Evolutionary conservation across 129 eudicot species (phyloP).

Genomic region (Flaveria sonorensis): DNA sequence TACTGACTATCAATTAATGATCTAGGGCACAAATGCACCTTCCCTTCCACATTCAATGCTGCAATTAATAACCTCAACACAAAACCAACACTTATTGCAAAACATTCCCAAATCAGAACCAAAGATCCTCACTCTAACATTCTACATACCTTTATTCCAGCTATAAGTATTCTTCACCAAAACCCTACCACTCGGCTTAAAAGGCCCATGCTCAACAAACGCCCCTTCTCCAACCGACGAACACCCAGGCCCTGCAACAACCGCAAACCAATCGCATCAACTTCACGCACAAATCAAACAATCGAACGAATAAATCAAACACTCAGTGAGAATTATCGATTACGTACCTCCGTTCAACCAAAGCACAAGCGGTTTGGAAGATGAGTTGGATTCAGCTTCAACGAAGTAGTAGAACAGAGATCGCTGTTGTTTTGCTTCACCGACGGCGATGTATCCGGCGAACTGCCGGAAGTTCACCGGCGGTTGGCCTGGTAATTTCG

Average conservation of each 20-base stretch:
- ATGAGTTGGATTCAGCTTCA: constrained; percentile 57
- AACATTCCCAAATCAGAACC: not conserved
- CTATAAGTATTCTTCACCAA: constrained; percentile 68
- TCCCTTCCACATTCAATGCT: constrained; percentile 24
- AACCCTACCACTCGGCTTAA: constrained; percentile 60
- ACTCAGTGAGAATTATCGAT: not conserved
- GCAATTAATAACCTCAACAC: constrained; percentile 32
- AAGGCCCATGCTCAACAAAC: constrained; percentile 82
- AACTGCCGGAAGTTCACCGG: constrained; percentile 55
- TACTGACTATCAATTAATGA: constrained; percentile 11
- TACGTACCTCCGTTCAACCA: constrained; percentile 79
- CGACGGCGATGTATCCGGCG: constrained; percentile 57
- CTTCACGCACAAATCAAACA: not conserved
- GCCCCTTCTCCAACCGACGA: constrained; percentile 91
- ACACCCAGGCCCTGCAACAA: constrained; percentile 83
- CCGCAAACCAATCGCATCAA: not conserved
- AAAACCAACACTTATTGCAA: not conserved
- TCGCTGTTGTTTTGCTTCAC: constrained; percentile 40
- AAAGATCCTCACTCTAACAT: not conserved
- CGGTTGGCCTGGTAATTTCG: constrained; percentile 69
- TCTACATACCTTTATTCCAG: constrained; percentile 74
- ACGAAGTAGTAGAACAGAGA: constrained; percentile 69
- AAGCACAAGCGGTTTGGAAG: constrained; percentile 73
- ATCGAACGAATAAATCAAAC: too few species aligned
- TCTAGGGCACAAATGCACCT: constrained; percentile 24